Base-by-base conservation (phyloP, 495 filamentous ascomycete species). In the Penicillium odoratum region DNA sequence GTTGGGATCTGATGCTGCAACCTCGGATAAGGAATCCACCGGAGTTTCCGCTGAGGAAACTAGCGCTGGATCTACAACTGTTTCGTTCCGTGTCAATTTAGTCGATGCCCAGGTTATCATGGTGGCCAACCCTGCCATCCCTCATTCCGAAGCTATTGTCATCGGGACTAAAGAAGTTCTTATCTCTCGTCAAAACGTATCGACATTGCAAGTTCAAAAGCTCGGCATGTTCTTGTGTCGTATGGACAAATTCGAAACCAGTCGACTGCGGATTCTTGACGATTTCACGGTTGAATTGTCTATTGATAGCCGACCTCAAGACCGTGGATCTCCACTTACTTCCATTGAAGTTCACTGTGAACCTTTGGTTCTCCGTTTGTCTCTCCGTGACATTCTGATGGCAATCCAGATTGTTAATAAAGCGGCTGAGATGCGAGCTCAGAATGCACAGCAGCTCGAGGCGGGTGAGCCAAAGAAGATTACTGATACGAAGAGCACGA, bases 201-300 rank as follows among this genome's bases (percentile, higher is more conserved):
- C 92, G 49, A 97, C 95, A 9, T 78, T 98, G 55, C 95, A 98
- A 65, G 82, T 98, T 8, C 89, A 89, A 36, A 85, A 97, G 65
- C 86, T 97, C 46, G 95, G 94, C 55, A 98, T 98, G 93, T 98
- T 97, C 72, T 77, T 98, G 36, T 98, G 94, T 68, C 90, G 94
- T 29, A 98, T 98, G 95, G 94, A 98, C 67, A 88, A 89, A 59
- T 96, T 96, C 60, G 93, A 96, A 54, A 90, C 86, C 16, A 88
- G 84, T 51, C 82, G 90, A 36, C 83, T 97, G 42, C 86, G 95
- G 25, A 96, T 98, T 61, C 81, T 98, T 25, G 94, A 98, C 67
- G 91, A 98, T 67, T 98, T 98, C 71, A 96, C 92, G 7, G 68
- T 98, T 31, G 88, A 92, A 58, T 79, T 96, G 61, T 93, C 92